Evolutionary conservation across 192 early-diverging fungal genomes (phyloP).

Genomic region (Coemansia sp.): DNA sequence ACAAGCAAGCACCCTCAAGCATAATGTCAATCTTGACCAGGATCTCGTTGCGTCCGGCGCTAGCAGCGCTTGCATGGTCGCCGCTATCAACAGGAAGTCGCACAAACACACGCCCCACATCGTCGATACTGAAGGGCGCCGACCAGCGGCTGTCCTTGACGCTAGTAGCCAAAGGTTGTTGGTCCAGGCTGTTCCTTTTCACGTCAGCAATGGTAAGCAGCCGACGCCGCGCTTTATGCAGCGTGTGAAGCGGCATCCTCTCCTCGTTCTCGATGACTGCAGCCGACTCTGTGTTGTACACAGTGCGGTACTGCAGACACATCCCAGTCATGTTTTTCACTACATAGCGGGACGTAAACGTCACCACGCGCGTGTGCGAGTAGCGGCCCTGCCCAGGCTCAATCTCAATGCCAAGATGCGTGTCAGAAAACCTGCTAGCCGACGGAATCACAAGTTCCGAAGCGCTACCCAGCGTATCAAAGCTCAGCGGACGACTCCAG

Average conservation of each 20-base stretch:
- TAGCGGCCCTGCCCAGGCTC: slow-evolving; percentile 87
- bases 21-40: slow-evolving; percentile 79
- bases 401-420: slow-evolving; percentile 81
- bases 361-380: slow-evolving; percentile 84
- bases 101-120: slow-evolving; percentile 83
- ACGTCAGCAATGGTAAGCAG: slow-evolving; percentile 68
- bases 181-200: slow-evolving; percentile 22
- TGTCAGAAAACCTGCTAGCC: slow-evolving; percentile 49
- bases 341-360: slow-evolving; percentile 87
- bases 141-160: slow-evolving; percentile 70
- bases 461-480: slow-evolving; percentile 91
- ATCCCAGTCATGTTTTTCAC: slow-evolving; percentile 78
- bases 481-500: slow-evolving; percentile 88
- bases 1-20: slow-evolving; percentile 89
- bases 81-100: slow-evolving; percentile 58
- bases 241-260: slow-evolving; percentile 66
- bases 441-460: slow-evolving; percentile 74
- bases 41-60: slow-evolving; percentile 13
- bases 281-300: slow-evolving; percentile 57
- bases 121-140: slow-evolving; percentile 81
- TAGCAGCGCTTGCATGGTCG: slow-evolving; percentile 56
- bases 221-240: slow-evolving; percentile 64
- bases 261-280: slow-evolving; percentile 55
- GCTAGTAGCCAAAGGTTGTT: neutral
- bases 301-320: slow-evolving; percentile 73